phyloP scores from a whole-genome alignment of 2,329 filamentous ascomycete genomes.

The Tolypocladium inflatum region DNA sequence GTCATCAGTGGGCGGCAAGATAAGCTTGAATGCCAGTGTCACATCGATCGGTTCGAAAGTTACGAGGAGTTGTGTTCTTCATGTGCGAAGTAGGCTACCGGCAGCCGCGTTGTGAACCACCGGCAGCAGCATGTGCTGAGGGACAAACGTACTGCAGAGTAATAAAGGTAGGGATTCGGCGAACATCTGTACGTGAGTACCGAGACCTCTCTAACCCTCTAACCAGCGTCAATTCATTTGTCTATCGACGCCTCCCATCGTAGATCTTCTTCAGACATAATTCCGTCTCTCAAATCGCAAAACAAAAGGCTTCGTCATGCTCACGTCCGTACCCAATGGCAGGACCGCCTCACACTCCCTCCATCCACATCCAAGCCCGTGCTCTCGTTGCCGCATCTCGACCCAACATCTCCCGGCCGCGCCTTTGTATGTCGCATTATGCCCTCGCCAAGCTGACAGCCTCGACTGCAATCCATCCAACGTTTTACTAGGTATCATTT shows the following conservation, averaged over 20 bases:
- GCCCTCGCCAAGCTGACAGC: background rate
- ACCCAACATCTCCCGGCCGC: background rate
- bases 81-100: no score
- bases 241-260: conserved; percentile 12
- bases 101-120: no score
- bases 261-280: conserved; percentile 9
- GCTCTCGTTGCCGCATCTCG: background rate
- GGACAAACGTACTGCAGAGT: no score
- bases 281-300: background rate
- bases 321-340: background rate
- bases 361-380: background rate
- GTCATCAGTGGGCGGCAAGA: background rate
- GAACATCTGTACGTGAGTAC: no score
- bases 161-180: no score
- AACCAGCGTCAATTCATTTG: conserved; percentile 5
- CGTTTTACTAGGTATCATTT: conserved; percentile 2
- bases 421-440: background rate
- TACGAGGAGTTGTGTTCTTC: no score
- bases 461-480: background rate
- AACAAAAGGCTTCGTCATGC: background rate
- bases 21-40: background rate
- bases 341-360: background rate
- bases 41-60: no score
- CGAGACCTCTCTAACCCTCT: background rate
- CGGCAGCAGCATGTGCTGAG: no score